Evolutionary conservation across 345 rosid genomes (phyloP).

Genomic region (Rhodamnia rubescens): DNA sequence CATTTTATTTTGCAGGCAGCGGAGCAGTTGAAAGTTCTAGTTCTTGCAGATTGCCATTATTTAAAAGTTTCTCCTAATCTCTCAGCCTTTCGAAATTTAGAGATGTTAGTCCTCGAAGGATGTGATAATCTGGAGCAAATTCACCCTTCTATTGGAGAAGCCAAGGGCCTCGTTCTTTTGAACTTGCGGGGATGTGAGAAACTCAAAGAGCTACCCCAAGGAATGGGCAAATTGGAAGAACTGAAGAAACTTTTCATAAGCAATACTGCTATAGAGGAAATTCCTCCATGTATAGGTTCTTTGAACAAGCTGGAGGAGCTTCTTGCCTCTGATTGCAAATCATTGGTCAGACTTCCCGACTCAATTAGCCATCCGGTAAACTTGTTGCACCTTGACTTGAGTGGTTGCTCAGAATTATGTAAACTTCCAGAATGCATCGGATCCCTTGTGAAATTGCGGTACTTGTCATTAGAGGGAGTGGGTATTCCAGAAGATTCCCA

Average conservation of each 20-base stretch:
- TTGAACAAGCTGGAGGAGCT: too few relatives aligned
- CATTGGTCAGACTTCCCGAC: too few relatives aligned
- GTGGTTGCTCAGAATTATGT: too few relatives aligned
- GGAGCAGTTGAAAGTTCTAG: not conserved
- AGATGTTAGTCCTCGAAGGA: accelerated
- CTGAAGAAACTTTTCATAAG: not conserved
- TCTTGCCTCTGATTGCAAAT: too few relatives aligned
- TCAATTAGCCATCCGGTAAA: too few relatives aligned
- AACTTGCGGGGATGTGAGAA: not conserved
- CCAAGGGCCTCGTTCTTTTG: not conserved
- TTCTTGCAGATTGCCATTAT: accelerated
- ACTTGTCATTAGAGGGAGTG: accelerated
- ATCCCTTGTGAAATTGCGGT: not conserved
- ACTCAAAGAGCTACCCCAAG: not conserved
- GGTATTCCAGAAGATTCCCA: too few relatives aligned
- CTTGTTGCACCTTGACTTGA: too few relatives aligned
- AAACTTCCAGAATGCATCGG: too few relatives aligned
- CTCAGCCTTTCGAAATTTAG: not conserved
- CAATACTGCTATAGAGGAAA: not conserved
- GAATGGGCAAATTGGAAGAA: not conserved
- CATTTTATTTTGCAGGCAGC: not conserved
- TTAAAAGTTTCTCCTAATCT: not conserved
- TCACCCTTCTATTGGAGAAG: not conserved
- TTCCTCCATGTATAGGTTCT: too few relatives aligned
- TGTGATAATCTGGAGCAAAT: not conserved